Percentiles rank a stretch among this genome's conserved stretches.
These are phyloP conservation scores for sunflower (Helianthus annuus) DNA, from an alignment of 129 eudicot genomes.

Conservation along the genomic window DNA sequence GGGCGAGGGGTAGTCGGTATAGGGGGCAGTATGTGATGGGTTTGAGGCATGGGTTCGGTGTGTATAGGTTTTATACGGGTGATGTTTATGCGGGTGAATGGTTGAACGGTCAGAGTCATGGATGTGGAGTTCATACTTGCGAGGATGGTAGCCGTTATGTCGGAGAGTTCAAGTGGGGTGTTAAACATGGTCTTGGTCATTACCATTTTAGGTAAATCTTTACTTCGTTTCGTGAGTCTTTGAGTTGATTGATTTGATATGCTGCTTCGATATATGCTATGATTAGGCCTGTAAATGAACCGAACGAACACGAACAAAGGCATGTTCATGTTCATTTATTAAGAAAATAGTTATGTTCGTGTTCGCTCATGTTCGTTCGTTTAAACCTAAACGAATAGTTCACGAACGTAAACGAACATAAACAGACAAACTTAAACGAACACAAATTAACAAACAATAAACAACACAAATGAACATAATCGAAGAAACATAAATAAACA, in stretches of 20 bases:
- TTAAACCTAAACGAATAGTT: no score
- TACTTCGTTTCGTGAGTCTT: not conserved
- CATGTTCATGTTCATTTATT: no score
- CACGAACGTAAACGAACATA: no score
- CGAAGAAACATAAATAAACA: no score
- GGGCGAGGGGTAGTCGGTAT: constrained; percentile 93
- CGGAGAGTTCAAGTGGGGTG: constrained; percentile 94
- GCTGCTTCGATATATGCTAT: not conserved
- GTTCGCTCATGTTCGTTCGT: no score
- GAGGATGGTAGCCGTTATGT: constrained; percentile 95
- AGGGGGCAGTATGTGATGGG: constrained; percentile 89
- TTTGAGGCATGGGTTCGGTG: constrained; percentile 86
- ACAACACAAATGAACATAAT: no score
- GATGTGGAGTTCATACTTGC: constrained; percentile 89
- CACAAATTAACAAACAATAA: no score
- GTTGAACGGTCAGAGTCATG: constrained; percentile 47
- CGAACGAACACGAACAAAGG: no score
- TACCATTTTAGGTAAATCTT: constrained; percentile 37
- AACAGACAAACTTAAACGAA: no score
- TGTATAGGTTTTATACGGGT: no score
- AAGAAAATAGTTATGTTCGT: no score
- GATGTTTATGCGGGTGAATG: no score
- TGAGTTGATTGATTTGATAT: not conserved
- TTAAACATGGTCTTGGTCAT: constrained; percentile 72
- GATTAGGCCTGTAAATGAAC: not conserved